A percentile compares a stretch with the other conserved stretches of the same genome.
Conservation (phyloP, 176 grass and related monocot genomes). For the Luzula sylvatica region DNA sequence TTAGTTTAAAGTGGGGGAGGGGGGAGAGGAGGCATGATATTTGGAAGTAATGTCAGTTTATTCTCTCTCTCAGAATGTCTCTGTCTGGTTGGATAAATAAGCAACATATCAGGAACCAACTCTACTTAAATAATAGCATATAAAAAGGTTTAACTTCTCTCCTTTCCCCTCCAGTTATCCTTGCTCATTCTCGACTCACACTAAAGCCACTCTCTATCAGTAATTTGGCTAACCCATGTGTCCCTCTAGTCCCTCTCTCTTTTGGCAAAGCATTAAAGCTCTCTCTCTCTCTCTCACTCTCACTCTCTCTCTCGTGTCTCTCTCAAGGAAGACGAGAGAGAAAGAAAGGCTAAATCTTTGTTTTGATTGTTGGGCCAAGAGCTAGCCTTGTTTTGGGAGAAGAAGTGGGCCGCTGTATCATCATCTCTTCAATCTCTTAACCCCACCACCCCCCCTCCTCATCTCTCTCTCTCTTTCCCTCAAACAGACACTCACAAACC, state of each 20-base stretch:
- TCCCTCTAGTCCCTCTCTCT: conserved; percentile 37
- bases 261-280: conserved; percentile 74
- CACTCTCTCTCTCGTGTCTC: conserved; percentile 15
- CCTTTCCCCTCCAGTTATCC: background rate
- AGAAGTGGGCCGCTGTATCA: conserved; percentile 19
- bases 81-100: conserved; percentile 19
- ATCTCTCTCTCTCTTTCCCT: background rate
- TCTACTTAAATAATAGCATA: background rate
- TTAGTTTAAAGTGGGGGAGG: background rate
- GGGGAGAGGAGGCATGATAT: conserved; percentile 1
- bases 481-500: conserved; percentile 19
- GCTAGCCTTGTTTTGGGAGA: conserved; percentile 7
- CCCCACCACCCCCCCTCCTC: background rate
- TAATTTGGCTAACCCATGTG: conserved; percentile 23
- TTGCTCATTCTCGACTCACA: background rate
- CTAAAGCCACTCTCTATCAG: background rate
- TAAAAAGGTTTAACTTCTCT: background rate
- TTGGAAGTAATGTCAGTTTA: conserved; percentile 17
- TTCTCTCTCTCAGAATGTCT: conserved; percentile 25
- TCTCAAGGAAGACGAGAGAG: background rate
- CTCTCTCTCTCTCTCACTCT: conserved; percentile 11
- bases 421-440: conserved; percentile 13
- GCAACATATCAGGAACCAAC: conserved; percentile 5
- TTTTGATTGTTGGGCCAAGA: conserved; percentile 3
- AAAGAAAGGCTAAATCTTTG: background rate